Conservation (phyloP, 345 rosid species). For the Cochlearia excelsa region DNA sequence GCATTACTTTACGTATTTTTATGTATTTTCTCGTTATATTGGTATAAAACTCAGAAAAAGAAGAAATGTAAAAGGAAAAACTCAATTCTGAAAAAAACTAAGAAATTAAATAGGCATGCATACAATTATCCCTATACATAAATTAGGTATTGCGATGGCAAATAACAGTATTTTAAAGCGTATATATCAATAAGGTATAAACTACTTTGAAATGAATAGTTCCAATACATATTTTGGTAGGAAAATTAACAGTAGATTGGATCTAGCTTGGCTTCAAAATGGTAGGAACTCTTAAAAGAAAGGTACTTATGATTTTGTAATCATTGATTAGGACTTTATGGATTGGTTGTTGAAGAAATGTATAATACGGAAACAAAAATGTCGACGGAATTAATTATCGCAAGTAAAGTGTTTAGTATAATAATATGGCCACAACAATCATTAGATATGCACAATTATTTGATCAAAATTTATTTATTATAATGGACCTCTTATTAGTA, state of each 20-base stretch:
- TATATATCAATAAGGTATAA: too few species aligned
- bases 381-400: conserved; percentile 18
- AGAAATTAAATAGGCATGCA: too few species aligned
- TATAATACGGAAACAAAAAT: background rate
- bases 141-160: too few species aligned
- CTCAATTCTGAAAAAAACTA: too few species aligned
- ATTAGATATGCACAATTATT: conserved; percentile 3
- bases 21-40: too few species aligned
- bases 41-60: background rate
- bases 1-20: conserved; percentile 8
- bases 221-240: too few species aligned
- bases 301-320: conserved; percentile 23
- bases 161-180: too few species aligned
- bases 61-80: background rate
- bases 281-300: conserved; percentile 9
- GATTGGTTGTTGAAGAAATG: conserved; percentile 33
- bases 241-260: too few species aligned
- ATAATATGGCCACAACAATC: conserved; percentile 28
- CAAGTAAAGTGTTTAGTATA: conserved; percentile 7
- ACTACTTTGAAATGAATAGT: too few species aligned
- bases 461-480: conserved; percentile 2
- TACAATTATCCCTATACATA: too few species aligned
- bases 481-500: conserved; percentile 9
- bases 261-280: background rate
- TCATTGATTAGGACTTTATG: conserved; percentile 27